These are phyloP conservation scores for Helicostylum pulchrum DNA, from an alignment of 192 early-diverging fungal species.

Conservation along the genomic window DNA sequence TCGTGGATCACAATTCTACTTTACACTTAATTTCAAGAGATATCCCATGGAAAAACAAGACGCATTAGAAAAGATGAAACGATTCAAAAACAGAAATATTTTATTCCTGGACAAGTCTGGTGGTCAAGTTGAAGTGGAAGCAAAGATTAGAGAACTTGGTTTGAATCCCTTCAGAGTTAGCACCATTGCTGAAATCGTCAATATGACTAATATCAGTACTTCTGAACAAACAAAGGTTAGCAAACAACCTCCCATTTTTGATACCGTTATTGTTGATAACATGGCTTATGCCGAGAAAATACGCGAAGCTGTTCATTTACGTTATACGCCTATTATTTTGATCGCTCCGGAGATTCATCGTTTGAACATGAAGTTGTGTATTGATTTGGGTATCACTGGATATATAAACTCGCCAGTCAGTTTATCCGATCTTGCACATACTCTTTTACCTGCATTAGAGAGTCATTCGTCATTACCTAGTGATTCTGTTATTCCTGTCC, in stretches of 20 bases:
- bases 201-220: slow-evolving; percentile 27
- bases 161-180: slow-evolving; percentile 43
- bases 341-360: slow-evolving; percentile 53
- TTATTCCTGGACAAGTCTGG: slow-evolving; percentile 59
- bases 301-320: slow-evolving; percentile 53
- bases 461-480: slow-evolving; percentile 54
- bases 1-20: slow-evolving; percentile 72
- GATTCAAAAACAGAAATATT: slow-evolving; percentile 54
- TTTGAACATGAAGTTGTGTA: slow-evolving; percentile 67
- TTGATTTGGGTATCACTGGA: slow-evolving; percentile 67
- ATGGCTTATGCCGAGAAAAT: slow-evolving; percentile 59
- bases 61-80: slow-evolving; percentile 44
- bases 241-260: slow-evolving; percentile 46
- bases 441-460: slow-evolving; percentile 68
- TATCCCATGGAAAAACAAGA: slow-evolving; percentile 36
- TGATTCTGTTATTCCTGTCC: slow-evolving; percentile 53
- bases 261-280: slow-evolving; percentile 69
- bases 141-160: slow-evolving; percentile 48
- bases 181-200: slow-evolving; percentile 49
- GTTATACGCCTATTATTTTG: slow-evolving; percentile 77
- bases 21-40: slow-evolving; percentile 58
- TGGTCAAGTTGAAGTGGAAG: slow-evolving; percentile 44
- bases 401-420: slow-evolving; percentile 68
- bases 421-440: slow-evolving; percentile 62
- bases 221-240: slow-evolving; percentile 26